Evolutionary conservation across 2,329 filamentous ascomycete species (phyloP).

Genomic region (Xylaria arbuscula): DNA sequence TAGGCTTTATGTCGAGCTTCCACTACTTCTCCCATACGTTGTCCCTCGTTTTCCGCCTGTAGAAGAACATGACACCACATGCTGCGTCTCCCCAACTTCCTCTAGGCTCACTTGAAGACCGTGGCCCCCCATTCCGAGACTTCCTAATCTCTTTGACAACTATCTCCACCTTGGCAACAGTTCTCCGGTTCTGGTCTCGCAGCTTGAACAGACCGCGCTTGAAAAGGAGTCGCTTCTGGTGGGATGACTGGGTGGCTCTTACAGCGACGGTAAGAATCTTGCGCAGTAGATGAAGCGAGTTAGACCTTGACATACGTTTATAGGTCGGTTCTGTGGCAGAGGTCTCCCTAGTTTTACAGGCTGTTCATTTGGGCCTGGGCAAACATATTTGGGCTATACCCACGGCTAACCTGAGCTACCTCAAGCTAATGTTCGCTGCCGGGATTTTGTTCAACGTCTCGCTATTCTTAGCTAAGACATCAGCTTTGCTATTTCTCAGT

Average conservation of each 20-base stretch:
- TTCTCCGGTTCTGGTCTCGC: not conserved
- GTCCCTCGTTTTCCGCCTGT: not conserved
- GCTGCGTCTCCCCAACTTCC: not conserved
- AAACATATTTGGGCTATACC: not conserved
- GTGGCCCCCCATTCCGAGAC: not conserved
- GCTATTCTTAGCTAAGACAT: not conserved
- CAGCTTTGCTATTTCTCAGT: not conserved
- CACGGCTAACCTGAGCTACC: not conserved
- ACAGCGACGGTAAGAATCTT: not conserved
- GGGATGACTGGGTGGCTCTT: not conserved
- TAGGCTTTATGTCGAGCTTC: too few species aligned
- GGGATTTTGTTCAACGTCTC: not conserved
- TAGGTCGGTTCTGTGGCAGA: not conserved
- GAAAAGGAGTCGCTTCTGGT: not conserved
- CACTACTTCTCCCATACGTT: not conserved
- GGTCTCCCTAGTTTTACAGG: not conserved
- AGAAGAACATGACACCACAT: not conserved
- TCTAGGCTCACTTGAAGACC: not conserved
- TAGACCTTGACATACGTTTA: not conserved
- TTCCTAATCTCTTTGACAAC: not conserved
- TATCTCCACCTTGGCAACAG: not conserved
- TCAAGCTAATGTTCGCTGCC: not conserved
- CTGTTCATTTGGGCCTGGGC: not conserved
- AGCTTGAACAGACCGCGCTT: not conserved
- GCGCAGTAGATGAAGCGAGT: not conserved